These are phyloP conservation scores for Cenchrus purpureus DNA, from an alignment of 176 grass and related monocot species.

Conservation along the genomic window DNA sequence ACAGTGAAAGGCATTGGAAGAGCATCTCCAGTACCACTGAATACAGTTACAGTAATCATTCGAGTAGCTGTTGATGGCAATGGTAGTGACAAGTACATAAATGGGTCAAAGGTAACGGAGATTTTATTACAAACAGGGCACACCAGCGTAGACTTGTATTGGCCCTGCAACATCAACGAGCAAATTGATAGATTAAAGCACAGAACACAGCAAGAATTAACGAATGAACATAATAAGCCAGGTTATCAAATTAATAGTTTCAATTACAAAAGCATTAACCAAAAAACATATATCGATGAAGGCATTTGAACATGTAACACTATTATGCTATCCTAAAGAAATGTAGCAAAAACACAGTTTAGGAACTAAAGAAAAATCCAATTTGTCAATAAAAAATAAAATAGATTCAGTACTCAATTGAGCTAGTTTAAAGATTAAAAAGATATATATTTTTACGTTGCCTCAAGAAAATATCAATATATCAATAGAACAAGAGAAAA, in stretches of 20 bases:
- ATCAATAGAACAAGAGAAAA: not conserved
- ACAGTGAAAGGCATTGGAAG: constrained; percentile 89
- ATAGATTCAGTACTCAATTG: not conserved
- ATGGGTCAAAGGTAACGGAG: constrained; percentile 96
- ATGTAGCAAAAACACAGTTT: not conserved
- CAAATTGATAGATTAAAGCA: constrained; percentile 25
- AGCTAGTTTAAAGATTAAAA: not conserved
- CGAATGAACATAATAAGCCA: not conserved
- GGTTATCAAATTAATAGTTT: not conserved
- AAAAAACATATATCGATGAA: not conserved
- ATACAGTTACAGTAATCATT: constrained; percentile 86
- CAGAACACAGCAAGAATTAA: not conserved
- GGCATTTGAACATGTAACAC: not conserved
- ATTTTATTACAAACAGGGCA: constrained; percentile 91
- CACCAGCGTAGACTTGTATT: constrained; percentile 97
- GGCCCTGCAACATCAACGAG: constrained; percentile 73
- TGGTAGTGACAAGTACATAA: constrained; percentile 97
- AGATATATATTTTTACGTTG: not conserved
- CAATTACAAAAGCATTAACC: not conserved
- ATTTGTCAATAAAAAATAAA: not conserved
- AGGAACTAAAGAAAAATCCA: not conserved
- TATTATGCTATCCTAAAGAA: not conserved
- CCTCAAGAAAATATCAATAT: not conserved
- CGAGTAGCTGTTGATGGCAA: constrained; percentile 80
- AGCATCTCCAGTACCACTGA: constrained; percentile 76